Base-by-base conservation (phyloP, 306 rosid species). In the Malus orientalis region DNA sequence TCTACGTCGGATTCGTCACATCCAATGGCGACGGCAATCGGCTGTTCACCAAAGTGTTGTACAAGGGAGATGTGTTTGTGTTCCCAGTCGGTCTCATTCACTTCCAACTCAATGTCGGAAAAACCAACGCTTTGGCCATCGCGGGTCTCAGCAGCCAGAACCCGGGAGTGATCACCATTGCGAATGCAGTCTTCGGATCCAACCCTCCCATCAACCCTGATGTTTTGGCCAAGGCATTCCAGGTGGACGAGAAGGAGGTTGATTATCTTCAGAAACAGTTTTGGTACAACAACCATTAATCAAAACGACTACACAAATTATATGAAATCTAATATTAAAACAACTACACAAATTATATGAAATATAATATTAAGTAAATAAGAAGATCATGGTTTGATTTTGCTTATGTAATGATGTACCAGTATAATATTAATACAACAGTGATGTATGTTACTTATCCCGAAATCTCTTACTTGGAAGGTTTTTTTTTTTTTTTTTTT, bases 1-100 rank as follows among this genome's bases (percentile, higher is more conserved):
- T 69, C 60, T 69, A 69, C 40, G 74, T 69, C 30, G 74, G 74
- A 57, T 69, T 69, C 59, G 74, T 69, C 74, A 27, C 74, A 23
- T 69, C 74, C 60, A 63, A 63, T 3, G 8, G 5, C 3, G 16
- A 19, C 8, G 22, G 27, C 13, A 63, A 63, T 30, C 20, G 27
- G 44, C 68, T 63, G n/a, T 63, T 63, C 68, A 63, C 68, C 3
- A 63, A 63, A 10, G 68, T 63, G 68, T 30, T 63, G 42, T 14
- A 63, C 68, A 29, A 49, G 20, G 55, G 55, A 49, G 55, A 49
- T 49, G 55, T 49, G 20, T 49, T 49, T 49, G 55, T 49, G 6
- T 49, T 49, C 55, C 55, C 55, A 15, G 16, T 49, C 8, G 55
- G 55, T 49, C 55, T 49, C 20, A 49, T 49, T 49, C 55, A 49